Evolutionary conservation across 805 yeast genomes (phyloP), one percentile per base, ranked within the genome.

Genomic region (Metschnikowia noctiluminum): DNA sequence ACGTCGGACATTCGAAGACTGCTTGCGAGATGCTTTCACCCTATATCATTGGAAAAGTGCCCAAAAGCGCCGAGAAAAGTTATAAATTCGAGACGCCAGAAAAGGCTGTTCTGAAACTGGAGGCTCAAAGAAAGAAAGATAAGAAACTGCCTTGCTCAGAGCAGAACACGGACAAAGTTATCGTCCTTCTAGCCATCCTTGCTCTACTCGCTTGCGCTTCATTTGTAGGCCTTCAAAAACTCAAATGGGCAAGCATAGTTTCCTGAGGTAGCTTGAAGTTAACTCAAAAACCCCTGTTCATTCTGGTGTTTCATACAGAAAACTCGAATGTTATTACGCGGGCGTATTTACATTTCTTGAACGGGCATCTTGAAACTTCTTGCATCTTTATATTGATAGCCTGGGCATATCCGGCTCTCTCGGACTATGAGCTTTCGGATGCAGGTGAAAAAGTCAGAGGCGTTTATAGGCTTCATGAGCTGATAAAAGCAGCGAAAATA

Each of bases 1-100:
- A 58, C 21, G 61, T 58, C 21, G 59, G 55, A 21, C 61, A 58
- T 42, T 53, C 58, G 6, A 48, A 51, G 15, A 54, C 47, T 15
- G 61, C 61, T 8, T 34, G 47, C n/a, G 53, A 51, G 8, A 57
- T 57, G 60, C 53, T 57, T 4, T 36, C 13, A 15, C 60, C 60
- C 15, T 51, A 50, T 44, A 44, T 45, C 30, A 38, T 48, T 7
- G 61, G 61, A 12, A 40, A 27, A 16, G 42, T 57, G 10, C 43
- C 43, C 15, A 34, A 36, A 6, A 28, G 31, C 12, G 56, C 45
- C 26, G 42, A 45, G 13, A 41, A 32, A 36, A 9, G 7, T 0
- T 45, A 44, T 15, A 31, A 38, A 21, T 27, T 9, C 14, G 28
- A 10, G 28, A 28, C n/a, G 16, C 6, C 28, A n/a, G 28, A 28